A percentile compares a stretch with the other conserved stretches of the same genome.
phyloP scores from a whole-genome alignment of 441 rosid genomes.

The Gossypium gossypioides region DNA sequence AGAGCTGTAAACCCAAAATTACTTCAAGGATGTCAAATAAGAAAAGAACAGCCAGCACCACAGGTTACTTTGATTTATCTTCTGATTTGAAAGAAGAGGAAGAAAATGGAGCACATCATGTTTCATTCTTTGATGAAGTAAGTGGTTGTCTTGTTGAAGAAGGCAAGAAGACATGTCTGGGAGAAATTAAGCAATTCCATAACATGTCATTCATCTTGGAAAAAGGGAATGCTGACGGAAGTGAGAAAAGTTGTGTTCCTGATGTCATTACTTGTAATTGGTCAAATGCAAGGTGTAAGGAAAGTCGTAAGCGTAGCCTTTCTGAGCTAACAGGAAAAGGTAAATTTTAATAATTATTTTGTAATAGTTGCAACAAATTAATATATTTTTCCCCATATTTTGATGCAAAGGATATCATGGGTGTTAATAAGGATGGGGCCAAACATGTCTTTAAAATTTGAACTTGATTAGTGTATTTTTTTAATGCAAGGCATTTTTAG shows the following conservation, averaged over 20 bases:
- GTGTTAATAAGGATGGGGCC: not conserved
- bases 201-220: constrained; percentile 17
- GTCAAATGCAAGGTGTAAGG: constrained; percentile 25
- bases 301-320: constrained; percentile 40
- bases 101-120: constrained; percentile 3
- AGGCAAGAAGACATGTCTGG: constrained; percentile 8
- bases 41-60: constrained; percentile 4
- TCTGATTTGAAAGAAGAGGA: constrained; percentile 15
- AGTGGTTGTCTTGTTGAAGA: constrained; percentile 14
- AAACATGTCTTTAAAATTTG: not conserved
- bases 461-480: not conserved
- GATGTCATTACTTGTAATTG: constrained; percentile 10
- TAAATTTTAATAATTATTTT: constrained; percentile 10
- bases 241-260: not conserved
- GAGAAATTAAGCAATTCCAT: constrained; percentile 13
- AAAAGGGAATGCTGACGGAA: constrained; percentile 14
- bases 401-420: not conserved
- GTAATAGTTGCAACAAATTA: not conserved
- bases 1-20: constrained; percentile 19
- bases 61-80: constrained; percentile 12
- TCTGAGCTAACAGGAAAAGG: constrained; percentile 38
- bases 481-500: not conserved
- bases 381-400: not conserved
- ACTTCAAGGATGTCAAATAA: constrained; percentile 13
- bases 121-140: constrained; percentile 12